Evolutionary conservation across 768 basidiomycete genomes (phyloP).

Genomic region (Termitomyces sp.): DNA sequence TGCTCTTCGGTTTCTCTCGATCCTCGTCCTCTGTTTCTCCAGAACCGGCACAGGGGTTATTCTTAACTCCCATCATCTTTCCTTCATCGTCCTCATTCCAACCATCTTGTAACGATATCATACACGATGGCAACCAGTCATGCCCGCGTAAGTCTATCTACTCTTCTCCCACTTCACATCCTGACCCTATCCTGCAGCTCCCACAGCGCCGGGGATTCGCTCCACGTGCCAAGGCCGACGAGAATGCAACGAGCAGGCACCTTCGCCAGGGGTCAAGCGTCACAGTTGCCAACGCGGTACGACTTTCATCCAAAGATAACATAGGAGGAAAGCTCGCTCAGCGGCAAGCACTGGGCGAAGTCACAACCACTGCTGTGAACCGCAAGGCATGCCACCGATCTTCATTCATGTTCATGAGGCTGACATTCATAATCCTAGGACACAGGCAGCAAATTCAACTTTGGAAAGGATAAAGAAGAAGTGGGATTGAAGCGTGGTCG

Average conservation of each 20-base stretch:
- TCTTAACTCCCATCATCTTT: conserved; percentile 19
- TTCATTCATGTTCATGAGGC: conserved; percentile 7
- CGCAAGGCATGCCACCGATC: conserved; percentile 47
- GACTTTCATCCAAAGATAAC: conserved; percentile 42
- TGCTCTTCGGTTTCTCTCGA: conserved; percentile 18
- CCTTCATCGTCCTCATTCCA: conserved; percentile 16
- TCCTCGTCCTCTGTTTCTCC: conserved; percentile 17
- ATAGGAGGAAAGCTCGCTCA: conserved; percentile 48
- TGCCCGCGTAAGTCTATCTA: conserved; percentile 43
- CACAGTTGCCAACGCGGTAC: conserved; percentile 39
- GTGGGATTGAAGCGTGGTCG: conserved; percentile 58
- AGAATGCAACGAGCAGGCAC: conserved; percentile 70
- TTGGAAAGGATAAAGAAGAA: conserved; percentile 67
- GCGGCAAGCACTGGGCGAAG: conserved; percentile 76
- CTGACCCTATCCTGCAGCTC: conserved; percentile 32
- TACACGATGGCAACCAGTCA: conserved; percentile 56
- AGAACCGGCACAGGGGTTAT: conserved; percentile 15
- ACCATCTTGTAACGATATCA: conserved; percentile 19
- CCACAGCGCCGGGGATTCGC: conserved; percentile 63
- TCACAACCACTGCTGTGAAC: conserved; percentile 72
- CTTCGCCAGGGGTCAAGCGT: conserved; percentile 54
- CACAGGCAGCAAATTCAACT: conserved; percentile 35
- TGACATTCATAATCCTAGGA: conserved; percentile 32
- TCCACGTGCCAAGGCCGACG: conserved; percentile 69
- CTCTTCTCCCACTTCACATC: conserved; percentile 11